These are phyloP conservation scores for Eucalyptus lansdowneana DNA, from an alignment of 345 rosid genomes.

Conservation along the genomic window DNA sequence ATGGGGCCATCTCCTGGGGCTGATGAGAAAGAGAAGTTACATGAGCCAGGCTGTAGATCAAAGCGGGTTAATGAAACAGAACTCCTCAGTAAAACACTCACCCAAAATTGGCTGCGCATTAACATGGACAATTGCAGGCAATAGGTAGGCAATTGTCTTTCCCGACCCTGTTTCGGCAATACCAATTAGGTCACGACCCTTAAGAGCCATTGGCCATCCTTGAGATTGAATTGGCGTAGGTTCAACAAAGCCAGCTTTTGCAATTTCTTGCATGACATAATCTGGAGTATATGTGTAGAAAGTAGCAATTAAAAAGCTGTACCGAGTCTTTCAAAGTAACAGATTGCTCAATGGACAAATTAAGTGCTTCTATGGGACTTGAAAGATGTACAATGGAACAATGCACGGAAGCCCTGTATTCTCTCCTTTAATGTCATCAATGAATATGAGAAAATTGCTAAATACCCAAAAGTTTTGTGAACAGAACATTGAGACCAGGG, in stretches of 20 bases:
- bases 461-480: background rate
- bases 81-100: constrained; percentile 1
- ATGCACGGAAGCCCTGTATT: background rate
- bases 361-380: background rate
- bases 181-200: constrained; percentile 94
- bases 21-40: constrained; percentile 11
- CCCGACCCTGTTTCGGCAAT: constrained; percentile 99
- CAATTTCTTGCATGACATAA: constrained; percentile 88
- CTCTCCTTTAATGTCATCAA: background rate
- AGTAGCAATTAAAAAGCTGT: background rate
- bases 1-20: constrained; percentile 98
- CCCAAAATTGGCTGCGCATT: constrained; percentile 97
- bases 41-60: background rate
- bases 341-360: background rate
- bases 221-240: constrained; percentile 98
- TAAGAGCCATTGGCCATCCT: constrained; percentile 99
- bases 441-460: background rate
- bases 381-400: background rate
- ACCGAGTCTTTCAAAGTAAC: background rate
- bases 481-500: background rate
- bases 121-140: constrained; percentile 97
- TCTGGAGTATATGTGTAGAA: constrained; percentile 22
- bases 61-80: background rate
- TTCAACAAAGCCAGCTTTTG: constrained; percentile 88
- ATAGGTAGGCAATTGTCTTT: constrained; percentile 84